Percentiles rank a stretch among this genome's conserved stretches.
Evolutionary conservation across 2,329 filamentous ascomycete genomes (phyloP).

Genomic region (Hypoxylon sp.): DNA sequence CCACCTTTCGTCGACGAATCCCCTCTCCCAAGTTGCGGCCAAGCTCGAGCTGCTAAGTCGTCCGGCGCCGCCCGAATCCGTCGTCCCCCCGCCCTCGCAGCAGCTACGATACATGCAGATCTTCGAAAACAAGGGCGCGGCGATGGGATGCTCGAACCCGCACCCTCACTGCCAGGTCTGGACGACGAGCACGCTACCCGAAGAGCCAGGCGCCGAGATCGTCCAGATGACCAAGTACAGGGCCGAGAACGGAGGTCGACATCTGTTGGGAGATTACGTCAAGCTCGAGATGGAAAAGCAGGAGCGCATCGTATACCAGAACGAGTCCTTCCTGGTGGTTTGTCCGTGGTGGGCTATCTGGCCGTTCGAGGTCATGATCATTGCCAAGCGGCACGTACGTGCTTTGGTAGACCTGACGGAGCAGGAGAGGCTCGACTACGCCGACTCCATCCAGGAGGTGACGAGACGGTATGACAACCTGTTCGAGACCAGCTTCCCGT

Average conservation of each 20-base stretch:
- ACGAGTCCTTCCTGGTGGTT: conserved; percentile 83
- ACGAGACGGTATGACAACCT: conserved; percentile 95
- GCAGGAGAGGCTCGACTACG: conserved; percentile 77
- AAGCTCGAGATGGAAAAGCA: conserved; percentile 82
- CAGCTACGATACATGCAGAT: conserved; percentile 99
- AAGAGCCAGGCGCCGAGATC: conserved; percentile 87
- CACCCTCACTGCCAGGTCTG: conserved; percentile 97
- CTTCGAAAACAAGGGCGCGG: conserved; percentile 97
- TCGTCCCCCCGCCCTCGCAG: conserved; percentile 68
- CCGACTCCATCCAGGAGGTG: conserved; percentile 87
- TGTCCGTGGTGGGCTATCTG: conserved; percentile 98
- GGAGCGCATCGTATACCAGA: conserved; percentile 90
- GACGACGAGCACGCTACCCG: conserved; percentile 90
- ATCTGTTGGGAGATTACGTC: conserved; percentile 89
- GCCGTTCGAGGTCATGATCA: conserved; percentile 95
- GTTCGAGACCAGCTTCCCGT: conserved; percentile 96
- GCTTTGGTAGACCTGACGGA: conserved; percentile 84
- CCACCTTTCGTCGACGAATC: conserved; percentile 79
- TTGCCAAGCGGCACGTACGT: conserved; percentile 85
- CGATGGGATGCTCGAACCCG: conserved; percentile 99
- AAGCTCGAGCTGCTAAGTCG: conserved; percentile 55
- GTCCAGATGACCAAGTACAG: conserved; percentile 83
- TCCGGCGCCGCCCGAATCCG: conserved; percentile 52
- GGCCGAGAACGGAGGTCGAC: conserved; percentile 74
- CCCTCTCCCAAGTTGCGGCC: conserved; percentile 62